phyloP scores from a whole-genome alignment of 2,329 filamentous ascomycete genomes.

The Cladophialophora immunda region DNA sequence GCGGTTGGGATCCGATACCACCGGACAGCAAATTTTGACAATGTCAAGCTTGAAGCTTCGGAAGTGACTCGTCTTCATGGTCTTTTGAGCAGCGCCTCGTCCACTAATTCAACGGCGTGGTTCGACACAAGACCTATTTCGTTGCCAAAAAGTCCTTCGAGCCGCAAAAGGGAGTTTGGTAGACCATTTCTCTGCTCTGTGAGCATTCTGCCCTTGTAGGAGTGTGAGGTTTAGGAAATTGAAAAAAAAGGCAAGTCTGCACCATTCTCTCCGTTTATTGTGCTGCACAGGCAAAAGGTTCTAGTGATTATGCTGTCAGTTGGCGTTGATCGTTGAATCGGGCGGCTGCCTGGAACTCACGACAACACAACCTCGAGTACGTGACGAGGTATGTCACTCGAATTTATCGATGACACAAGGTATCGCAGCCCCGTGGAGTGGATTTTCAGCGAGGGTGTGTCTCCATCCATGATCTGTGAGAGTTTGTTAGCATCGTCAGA shows the following conservation, averaged over 20 bases:
- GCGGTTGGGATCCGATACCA: not conserved
- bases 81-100: no score
- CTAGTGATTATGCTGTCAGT: not conserved
- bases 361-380: conserved; percentile 2
- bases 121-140: no score
- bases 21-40: no score
- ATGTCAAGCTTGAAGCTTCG: no score
- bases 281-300: not conserved
- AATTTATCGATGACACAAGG: not conserved
- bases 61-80: no score
- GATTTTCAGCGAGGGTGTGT: not conserved
- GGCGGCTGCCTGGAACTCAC: not conserved
- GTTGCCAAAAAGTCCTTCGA: no score
- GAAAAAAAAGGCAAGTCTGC: not conserved
- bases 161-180: no score
- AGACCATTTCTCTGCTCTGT: no score
- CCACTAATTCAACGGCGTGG: no score
- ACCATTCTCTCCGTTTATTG: not conserved
- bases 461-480: not conserved
- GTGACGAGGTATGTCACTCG: not conserved
- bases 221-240: no score
- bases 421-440: not conserved
- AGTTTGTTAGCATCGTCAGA: not conserved
- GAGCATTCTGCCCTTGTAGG: no score
- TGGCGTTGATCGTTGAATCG: not conserved